Conservation (phyloP, 176 grass and related monocot genomes). For the Avena insularis region DNA sequence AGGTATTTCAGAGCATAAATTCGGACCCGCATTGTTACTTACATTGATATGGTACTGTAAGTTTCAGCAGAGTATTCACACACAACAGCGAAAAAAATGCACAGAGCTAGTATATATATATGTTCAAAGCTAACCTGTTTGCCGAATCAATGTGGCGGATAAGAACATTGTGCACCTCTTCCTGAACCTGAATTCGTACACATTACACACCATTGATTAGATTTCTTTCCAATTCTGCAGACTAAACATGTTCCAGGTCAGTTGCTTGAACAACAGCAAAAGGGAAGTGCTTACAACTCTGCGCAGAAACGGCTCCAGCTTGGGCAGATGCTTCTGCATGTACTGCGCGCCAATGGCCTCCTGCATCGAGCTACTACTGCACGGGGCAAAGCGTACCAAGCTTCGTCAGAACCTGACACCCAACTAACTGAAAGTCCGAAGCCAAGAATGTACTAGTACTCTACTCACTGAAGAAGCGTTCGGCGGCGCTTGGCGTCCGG, state of each 20-base stretch:
- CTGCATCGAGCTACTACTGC: constrained; percentile 64
- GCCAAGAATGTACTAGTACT: not conserved
- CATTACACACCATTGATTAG: not conserved
- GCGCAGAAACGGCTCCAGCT: constrained; percentile 85
- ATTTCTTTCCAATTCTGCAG: not conserved
- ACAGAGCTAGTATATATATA: not conserved
- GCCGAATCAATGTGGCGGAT: constrained; percentile 65
- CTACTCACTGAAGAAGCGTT: constrained; percentile 67
- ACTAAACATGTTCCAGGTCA: not conserved
- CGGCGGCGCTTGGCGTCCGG: constrained; percentile 66
- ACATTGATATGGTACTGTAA: constrained; percentile 6
- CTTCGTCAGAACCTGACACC: constrained; percentile 14
- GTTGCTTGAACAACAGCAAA: not conserved
- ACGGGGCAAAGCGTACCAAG: not conserved
- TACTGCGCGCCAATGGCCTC: constrained; percentile 81
- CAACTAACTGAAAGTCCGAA: not conserved
- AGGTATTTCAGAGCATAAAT: not conserved
- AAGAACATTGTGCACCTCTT: constrained; percentile 88
- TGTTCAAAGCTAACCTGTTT: constrained; percentile 46
- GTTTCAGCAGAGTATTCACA: not conserved
- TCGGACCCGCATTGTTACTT: not conserved
- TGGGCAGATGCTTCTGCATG: constrained; percentile 76
- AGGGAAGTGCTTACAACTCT: constrained; percentile 63
- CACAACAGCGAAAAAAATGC: not conserved
- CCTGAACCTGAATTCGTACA: constrained; percentile 66